Conservation (phyloP, 306 rosid species). For the Canavalia ensiformis region DNA sequence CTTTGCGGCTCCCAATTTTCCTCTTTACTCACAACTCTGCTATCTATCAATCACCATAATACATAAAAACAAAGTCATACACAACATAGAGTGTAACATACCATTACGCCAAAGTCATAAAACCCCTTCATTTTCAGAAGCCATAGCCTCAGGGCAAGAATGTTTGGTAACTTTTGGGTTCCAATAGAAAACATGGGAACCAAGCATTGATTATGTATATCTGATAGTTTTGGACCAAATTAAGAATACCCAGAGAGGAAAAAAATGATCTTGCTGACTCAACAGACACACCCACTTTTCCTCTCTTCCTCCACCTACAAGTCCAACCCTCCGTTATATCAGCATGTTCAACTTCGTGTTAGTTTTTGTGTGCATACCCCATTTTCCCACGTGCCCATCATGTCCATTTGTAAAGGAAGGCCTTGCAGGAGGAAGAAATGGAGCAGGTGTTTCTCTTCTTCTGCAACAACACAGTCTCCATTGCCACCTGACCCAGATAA, state of each 20-base stretch:
- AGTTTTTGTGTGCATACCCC: conserved; percentile 27
- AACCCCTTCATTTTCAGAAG: conserved; percentile 29
- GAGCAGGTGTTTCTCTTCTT: conserved; percentile 42
- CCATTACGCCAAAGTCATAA: not conserved
- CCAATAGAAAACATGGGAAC: not conserved
- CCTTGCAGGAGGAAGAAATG: conserved; percentile 45
- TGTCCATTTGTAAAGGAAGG: conserved; percentile 33
- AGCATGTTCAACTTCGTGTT: conserved; percentile 40
- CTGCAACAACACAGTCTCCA: conserved; percentile 45
- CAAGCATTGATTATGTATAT: conserved; percentile 11
- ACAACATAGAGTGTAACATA: not conserved
- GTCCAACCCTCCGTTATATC: conserved; percentile 36
- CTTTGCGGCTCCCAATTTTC: conserved; percentile 46
- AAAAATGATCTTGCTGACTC: conserved; percentile 54
- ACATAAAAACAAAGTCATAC: not conserved
- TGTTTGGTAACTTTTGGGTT: conserved; percentile 32
- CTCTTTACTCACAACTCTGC: conserved; percentile 1
- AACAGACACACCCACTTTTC: conserved; percentile 46
- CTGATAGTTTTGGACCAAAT: conserved; percentile 36
- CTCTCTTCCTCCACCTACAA: conserved; percentile 33
- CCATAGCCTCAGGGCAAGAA: conserved; percentile 38
- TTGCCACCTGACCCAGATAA: conserved; percentile 63
- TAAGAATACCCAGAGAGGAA: conserved; percentile 41
- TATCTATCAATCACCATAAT: not conserved
- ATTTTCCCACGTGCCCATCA: conserved; percentile 44